Percentiles rank a stretch among this genome's conserved stretches.
These are phyloP conservation scores for Talaromyces sp. DNA, from an alignment of 2,329 filamentous ascomycete genomes.

Conservation along the genomic window DNA sequence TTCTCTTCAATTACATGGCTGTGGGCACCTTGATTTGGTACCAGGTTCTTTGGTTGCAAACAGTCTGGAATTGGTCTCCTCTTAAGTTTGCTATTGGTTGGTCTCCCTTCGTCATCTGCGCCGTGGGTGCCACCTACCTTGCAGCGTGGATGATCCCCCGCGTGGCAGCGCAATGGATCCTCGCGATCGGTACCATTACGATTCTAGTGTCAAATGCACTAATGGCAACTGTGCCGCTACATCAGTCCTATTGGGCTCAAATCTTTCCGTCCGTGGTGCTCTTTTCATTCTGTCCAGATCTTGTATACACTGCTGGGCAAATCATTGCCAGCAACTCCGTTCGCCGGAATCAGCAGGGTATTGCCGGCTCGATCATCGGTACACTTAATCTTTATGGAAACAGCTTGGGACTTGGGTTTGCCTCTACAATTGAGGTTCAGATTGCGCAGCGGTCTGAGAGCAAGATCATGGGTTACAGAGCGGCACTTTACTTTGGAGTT, in stretches of 20 bases:
- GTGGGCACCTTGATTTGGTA: constrained; percentile 51
- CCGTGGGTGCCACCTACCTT: constrained; percentile 35
- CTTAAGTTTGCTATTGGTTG: constrained; percentile 41
- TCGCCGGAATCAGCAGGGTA: constrained; percentile 47
- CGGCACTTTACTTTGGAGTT: constrained; percentile 32
- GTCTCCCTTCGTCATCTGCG: constrained; percentile 43
- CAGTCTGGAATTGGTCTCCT: constrained; percentile 41
- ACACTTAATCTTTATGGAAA: constrained; percentile 44
- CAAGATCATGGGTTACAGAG: constrained; percentile 29
- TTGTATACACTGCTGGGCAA: constrained; percentile 51
- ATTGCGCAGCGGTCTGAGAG: constrained; percentile 21
- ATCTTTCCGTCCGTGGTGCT: constrained; percentile 41
- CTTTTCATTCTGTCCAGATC: constrained; percentile 45
- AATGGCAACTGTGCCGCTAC: constrained; percentile 45
- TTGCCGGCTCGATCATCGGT: constrained; percentile 50
- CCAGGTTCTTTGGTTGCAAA: constrained; percentile 44
- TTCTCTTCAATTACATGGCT: constrained; percentile 48
- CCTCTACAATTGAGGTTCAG: constrained; percentile 38
- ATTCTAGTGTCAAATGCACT: constrained; percentile 32
- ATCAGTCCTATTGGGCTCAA: constrained; percentile 46
- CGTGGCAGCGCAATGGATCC: constrained; percentile 47
- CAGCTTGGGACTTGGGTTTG: constrained; percentile 44
- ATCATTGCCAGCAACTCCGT: constrained; percentile 55
- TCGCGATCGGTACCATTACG: constrained; percentile 42
- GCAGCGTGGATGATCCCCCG: constrained; percentile 48